Base-by-base conservation (phyloP, 2,329 filamentous ascomycete species). In the Fusarium tjaetaba region DNA sequence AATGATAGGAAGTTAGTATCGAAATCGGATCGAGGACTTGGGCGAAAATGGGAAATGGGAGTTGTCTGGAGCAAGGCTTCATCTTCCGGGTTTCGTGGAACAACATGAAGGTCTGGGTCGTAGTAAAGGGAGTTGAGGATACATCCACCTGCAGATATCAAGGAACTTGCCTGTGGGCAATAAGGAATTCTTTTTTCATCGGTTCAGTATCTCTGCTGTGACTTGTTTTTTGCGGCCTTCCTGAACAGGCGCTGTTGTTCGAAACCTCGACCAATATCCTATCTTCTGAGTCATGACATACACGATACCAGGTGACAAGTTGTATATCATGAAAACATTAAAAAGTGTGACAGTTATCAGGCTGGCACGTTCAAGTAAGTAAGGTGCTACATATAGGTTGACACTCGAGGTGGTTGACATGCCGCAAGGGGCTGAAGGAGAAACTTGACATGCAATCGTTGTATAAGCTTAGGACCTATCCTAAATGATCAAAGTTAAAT, bases 71-170 rank as follows among this genome's bases (percentile, higher is more conserved):
- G 28, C 32, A 49, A 20, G 11, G 43, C 24, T 36, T 18, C 16
- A 49, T 30, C 46, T 38, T 4, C n/a, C 55, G 18, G 49, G 61
- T 52, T 30, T 45, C 18, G 39, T 11, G 28, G 38, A 34, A 26
- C 39, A 43, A 43, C 24, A 39, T 28, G 32, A 51, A 41, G 57
- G 16, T 38, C 22, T 26, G n/a, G 41, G n/a, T 32, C 32, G 52
- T 22, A 49, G 46, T n/a, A 42, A 65, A 24, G 28, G 46, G 69
- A 69, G 56, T 70, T 72, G 39, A 51, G 56, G 51, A 43, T 38
- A 52, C 24, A n/a, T 57, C 42, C n/a, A 45, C n/a, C 34, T 41
- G 49, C 41, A 69, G n/a, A 69, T 41, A 56, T 69, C 28, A 53
- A 56, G 51, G 22, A 16, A 45, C 41, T n/a, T 16, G 39, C 43